phyloP scores from a whole-genome alignment of 176 grass and related monocot genomes.

The Zoysia pacifica region DNA sequence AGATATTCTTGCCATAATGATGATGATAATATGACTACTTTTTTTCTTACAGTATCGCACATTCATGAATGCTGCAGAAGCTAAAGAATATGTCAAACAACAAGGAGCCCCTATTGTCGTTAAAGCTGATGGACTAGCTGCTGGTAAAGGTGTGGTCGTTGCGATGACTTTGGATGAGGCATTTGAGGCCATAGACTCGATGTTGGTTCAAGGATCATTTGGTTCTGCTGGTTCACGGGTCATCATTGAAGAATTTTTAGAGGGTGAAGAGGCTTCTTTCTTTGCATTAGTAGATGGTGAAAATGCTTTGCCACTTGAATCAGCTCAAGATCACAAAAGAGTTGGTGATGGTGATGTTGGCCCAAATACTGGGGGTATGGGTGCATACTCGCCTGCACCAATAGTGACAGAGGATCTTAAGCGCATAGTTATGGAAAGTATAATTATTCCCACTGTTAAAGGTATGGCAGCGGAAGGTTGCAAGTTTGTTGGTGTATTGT shows the following conservation, averaged over 20 bases:
- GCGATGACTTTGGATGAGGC: conserved; percentile 79
- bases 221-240: conserved; percentile 81
- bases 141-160: conserved; percentile 83
- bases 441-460: conserved; percentile 84
- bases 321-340: conserved; percentile 91
- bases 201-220: conserved; percentile 76
- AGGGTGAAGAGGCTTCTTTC: conserved; percentile 97
- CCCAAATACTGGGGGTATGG: conserved; percentile 94
- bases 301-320: conserved; percentile 83
- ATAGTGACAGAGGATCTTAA: conserved; percentile 75
- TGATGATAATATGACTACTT: conserved; percentile 1
- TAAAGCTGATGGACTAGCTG: conserved; percentile 86
- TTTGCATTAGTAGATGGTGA: conserved; percentile 92
- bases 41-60: conserved; percentile 61
- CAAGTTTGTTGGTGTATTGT: conserved; percentile 87
- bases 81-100: conserved; percentile 67
- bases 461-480: conserved; percentile 88
- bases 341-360: conserved; percentile 86
- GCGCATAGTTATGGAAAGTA: conserved; percentile 66
- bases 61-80: conserved; percentile 63
- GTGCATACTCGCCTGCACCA: conserved; percentile 90
- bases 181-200: conserved; percentile 73
- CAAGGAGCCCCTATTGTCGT: conserved; percentile 85
- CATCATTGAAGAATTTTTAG: conserved; percentile 82
- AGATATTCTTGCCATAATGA: not conserved